phyloP scores from a whole-genome alignment of 768 basidiomycete genomes.

The Mrakia blollopis region DNA sequence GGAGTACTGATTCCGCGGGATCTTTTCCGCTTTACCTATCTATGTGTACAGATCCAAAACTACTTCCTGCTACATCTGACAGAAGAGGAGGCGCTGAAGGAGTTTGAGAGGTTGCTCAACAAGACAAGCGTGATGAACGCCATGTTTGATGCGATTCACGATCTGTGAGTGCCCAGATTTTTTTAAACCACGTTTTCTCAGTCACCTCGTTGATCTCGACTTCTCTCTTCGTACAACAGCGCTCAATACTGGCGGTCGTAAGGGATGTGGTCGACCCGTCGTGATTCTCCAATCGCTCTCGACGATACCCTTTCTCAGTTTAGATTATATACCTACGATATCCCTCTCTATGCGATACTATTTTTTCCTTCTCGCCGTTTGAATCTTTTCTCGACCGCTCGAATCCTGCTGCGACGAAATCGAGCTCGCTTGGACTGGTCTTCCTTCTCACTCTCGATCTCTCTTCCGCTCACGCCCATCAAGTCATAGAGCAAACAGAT shows the following conservation, averaged over 20 bases:
- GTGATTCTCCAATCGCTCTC: too few relatives aligned
- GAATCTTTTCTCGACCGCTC: too few relatives aligned
- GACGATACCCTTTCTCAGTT: too few relatives aligned
- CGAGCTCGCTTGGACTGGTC: too few relatives aligned
- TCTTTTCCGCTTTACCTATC: neutral
- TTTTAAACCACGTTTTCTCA: neutral
- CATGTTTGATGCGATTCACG: conserved; percentile 85
- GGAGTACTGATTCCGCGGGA: neutral
- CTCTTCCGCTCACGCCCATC: too few relatives aligned
- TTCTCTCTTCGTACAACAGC: neutral
- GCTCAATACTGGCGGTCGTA: conserved; percentile 26
- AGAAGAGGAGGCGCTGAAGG: conserved; percentile 95
- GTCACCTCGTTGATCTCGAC: neutral
- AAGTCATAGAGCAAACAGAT: too few relatives aligned
- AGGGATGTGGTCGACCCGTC: too few relatives aligned
- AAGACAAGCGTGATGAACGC: conserved; percentile 92
- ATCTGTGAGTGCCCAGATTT: conserved; percentile 14
- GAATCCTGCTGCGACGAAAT: too few relatives aligned
- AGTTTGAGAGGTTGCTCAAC: conserved; percentile 87
- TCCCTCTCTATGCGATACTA: too few relatives aligned
- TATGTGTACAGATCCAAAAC: conserved; percentile 72
- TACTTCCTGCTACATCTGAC: conserved; percentile 92
- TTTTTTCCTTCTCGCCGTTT: too few relatives aligned
- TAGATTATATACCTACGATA: too few relatives aligned
- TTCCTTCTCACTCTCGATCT: too few relatives aligned